phyloP scores from a whole-genome alignment of 805 yeast genomes.

The Schwanniomyces polymorphus region DNA sequence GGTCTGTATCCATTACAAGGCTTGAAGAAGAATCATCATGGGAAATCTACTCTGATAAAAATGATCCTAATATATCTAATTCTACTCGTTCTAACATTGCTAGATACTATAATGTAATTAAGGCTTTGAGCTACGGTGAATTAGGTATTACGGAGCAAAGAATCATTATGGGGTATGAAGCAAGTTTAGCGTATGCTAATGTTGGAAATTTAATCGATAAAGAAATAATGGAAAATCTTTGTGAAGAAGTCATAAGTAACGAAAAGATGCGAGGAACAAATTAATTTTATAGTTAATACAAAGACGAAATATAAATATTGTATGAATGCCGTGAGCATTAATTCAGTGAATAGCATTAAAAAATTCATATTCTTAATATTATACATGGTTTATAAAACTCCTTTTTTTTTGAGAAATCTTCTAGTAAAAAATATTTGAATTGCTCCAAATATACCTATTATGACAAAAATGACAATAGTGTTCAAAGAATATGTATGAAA shows the following conservation, averaged over 20 bases:
- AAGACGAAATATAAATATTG: slow-evolving; percentile 3
- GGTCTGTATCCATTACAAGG: slow-evolving; percentile 72
- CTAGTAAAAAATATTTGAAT: slow-evolving; percentile 30
- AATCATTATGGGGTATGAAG: slow-evolving; percentile 81
- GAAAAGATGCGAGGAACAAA: slow-evolving; percentile 72
- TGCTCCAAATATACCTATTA: slow-evolving; percentile 29
- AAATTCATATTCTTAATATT: not conserved
- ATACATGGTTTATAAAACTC: slow-evolving; percentile 10
- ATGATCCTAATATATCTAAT: slow-evolving; percentile 64
- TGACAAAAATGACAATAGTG: slow-evolving; percentile 24
- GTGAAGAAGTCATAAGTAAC: slow-evolving; percentile 66
- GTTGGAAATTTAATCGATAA: slow-evolving; percentile 72
- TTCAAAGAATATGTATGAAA: slow-evolving; percentile 30
- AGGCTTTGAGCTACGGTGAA: slow-evolving; percentile 79
- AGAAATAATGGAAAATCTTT: slow-evolving; percentile 71
- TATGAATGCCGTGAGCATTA: not conserved
- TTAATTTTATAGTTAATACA: not conserved
- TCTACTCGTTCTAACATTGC: slow-evolving; percentile 71
- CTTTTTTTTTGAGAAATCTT: slow-evolving; percentile 28
- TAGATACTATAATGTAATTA: slow-evolving; percentile 80
- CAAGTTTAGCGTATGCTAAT: slow-evolving; percentile 72
- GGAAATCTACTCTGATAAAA: slow-evolving; percentile 92
- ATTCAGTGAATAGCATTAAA: not conserved
- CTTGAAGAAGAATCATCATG: slow-evolving; percentile 90
- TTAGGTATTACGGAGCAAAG: slow-evolving; percentile 85